These are phyloP conservation scores for Betula pendula DNA, from an alignment of 306 rosid species.

Conservation along the genomic window DNA sequence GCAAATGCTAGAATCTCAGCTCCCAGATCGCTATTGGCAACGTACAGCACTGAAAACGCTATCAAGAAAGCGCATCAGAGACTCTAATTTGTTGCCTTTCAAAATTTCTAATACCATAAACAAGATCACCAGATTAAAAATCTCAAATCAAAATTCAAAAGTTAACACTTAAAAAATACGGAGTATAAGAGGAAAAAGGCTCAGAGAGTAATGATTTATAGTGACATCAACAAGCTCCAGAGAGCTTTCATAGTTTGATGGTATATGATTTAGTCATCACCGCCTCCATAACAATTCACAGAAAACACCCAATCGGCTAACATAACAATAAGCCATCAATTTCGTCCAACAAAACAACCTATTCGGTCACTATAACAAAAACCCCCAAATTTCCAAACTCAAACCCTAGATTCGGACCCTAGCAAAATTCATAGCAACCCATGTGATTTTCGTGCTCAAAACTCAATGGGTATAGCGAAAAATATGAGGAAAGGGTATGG, in stretches of 20 bases:
- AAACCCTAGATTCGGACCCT: no score
- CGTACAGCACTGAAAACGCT: conserved; percentile 87
- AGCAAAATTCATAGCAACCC: no score
- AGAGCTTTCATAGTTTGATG: conserved; percentile 96
- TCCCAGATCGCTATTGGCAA: conserved; percentile 71
- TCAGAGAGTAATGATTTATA: conserved; percentile 42
- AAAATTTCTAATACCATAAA: background rate
- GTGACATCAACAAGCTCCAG: conserved; percentile 75
- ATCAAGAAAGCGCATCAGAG: conserved; percentile 62
- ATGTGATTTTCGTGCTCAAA: no score
- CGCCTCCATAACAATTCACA: conserved; percentile 27
- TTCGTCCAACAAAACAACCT: no score
- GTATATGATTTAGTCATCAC: conserved; percentile 57
- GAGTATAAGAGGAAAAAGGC: conserved; percentile 30
- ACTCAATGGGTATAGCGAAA: no score
- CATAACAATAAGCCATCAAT: no score
- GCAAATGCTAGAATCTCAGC: conserved; percentile 69
- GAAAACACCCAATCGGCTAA: no score
- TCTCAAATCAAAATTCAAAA: background rate
- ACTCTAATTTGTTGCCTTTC: conserved; percentile 94
- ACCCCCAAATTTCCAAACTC: no score
- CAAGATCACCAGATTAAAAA: background rate
- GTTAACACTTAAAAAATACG: background rate
- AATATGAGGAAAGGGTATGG: no score
- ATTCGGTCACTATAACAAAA: no score